A percentile compares a stretch with the other conserved stretches of the same genome.
Evolutionary conservation across 2,329 filamentous ascomycete species (phyloP).

Genomic region (Sordariomycetes sp.): DNA sequence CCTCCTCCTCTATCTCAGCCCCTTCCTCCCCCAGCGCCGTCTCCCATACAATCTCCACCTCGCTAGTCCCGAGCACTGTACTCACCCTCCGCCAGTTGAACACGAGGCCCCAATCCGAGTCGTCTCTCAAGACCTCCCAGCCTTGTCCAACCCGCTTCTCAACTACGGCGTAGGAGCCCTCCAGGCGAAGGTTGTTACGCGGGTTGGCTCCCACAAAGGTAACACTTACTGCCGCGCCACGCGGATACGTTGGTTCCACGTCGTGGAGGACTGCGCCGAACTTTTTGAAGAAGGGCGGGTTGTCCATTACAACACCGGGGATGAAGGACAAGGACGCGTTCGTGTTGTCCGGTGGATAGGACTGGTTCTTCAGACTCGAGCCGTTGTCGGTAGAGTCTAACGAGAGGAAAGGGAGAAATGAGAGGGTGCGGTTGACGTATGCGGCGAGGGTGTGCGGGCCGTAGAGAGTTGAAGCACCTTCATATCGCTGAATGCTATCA

Average conservation of each 20-base stretch:
- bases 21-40: slow-evolving; percentile 37
- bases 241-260: slow-evolving; percentile 36
- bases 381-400: slow-evolving; percentile 6
- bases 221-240: slow-evolving; percentile 49
- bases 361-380: slow-evolving; percentile 11
- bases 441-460: slow-evolving; percentile 72
- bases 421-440: slow-evolving; percentile 77
- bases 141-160: slow-evolving; percentile 38
- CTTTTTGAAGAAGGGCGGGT: slow-evolving; percentile 44
- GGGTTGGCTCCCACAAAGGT: slow-evolving; percentile 82
- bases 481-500: slow-evolving; percentile 64
- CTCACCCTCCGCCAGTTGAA: slow-evolving; percentile 69
- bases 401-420: slow-evolving; percentile 28
- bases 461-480: slow-evolving; percentile 86
- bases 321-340: slow-evolving; percentile 70
- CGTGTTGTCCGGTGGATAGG: slow-evolving; percentile 65
- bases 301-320: slow-evolving; percentile 63
- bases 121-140: slow-evolving; percentile 61
- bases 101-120: slow-evolving; percentile 72
- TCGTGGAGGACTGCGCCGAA: slow-evolving; percentile 58
- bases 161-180: slow-evolving; percentile 63
- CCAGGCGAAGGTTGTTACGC: slow-evolving; percentile 71
- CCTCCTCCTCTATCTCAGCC: slow-evolving; percentile 23
- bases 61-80: slow-evolving; percentile 57
- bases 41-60: slow-evolving; percentile 73